Conservation (phyloP, 371 early-diverging fungal genomes). For the Actinomortierella wolfii region DNA sequence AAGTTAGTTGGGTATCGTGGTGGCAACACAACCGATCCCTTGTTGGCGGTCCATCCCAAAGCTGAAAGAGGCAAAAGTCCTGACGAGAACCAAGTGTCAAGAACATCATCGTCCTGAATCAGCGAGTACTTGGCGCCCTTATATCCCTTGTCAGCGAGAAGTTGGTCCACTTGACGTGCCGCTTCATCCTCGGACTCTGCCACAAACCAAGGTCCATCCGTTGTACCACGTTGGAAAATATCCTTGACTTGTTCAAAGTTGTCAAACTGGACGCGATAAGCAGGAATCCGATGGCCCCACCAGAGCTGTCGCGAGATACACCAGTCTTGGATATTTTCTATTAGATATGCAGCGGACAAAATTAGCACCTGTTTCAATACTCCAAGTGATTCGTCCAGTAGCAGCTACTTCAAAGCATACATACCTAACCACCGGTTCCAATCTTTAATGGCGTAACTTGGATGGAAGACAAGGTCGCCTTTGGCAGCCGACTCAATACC, state of each 20-base stretch:
- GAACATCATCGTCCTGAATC: conserved; percentile 94
- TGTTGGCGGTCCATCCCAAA: conserved; percentile 65
- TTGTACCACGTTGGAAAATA: conserved; percentile 9
- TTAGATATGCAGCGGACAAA: conserved; percentile 14
- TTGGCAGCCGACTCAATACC: conserved; percentile 75
- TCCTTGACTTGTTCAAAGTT: conserved; percentile 13
- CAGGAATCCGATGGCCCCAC: conserved; percentile 99
- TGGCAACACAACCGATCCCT: conserved; percentile 32
- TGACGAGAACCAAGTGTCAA: conserved; percentile 99
- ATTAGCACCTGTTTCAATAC: too few species aligned
- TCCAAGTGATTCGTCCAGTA: too few species aligned
- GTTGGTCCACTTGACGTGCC: conserved; percentile 28
- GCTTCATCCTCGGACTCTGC: conserved; percentile 68
- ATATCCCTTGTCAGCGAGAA: conserved; percentile 12
- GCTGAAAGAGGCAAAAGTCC: conserved; percentile 96
- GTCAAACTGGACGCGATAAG: conserved; percentile 78
- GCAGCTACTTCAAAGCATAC: too few species aligned
- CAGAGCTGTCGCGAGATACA: conserved; percentile 98
- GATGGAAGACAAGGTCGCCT: conserved; percentile 79
- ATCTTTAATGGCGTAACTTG: conserved; percentile 80
- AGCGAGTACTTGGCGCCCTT: conserved; percentile 31
- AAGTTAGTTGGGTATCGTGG: conserved; percentile 82
- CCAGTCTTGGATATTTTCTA: conserved; percentile 96
- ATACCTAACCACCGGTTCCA: conserved; percentile 97
- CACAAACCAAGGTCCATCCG: conserved; percentile 69